A percentile compares a stretch with the other conserved stretches of the same genome.
Evolutionary conservation across 768 basidiomycete species (phyloP).

Genomic region (Piloderma croceum): DNA sequence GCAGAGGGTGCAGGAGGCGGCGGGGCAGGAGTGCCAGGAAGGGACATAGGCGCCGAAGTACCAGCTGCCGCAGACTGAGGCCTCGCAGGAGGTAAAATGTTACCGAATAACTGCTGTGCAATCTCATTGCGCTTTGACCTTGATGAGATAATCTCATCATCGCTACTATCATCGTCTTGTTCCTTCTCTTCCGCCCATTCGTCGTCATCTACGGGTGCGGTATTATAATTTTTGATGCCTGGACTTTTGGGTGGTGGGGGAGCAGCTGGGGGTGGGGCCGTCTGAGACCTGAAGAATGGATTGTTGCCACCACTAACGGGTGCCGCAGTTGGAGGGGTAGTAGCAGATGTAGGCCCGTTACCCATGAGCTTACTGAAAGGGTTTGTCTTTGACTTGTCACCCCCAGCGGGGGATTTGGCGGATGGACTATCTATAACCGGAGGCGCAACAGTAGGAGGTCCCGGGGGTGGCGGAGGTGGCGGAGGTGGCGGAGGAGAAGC

Average conservation of each 20-base stretch:
- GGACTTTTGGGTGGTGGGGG: conserved; percentile 47
- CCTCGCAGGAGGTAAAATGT: conserved; percentile 51
- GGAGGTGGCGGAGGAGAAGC: conserved; percentile 21
- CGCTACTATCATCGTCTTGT: conserved; percentile 62
- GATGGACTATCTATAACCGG: conserved; percentile 16
- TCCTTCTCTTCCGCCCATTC: conserved; percentile 88
- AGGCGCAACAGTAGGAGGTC: conserved; percentile 20
- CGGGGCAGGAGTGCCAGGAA: conserved; percentile 32
- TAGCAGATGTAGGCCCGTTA: conserved; percentile 33
- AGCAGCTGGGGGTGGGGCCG: conserved; percentile 31
- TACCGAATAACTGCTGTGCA: conserved; percentile 76
- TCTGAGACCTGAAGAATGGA: conserved; percentile 64
- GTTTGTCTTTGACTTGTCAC: conserved; percentile 65
- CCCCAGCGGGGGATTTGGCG: no score
- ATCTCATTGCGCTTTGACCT: conserved; percentile 63
- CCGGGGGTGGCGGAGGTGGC: conserved; percentile 23
- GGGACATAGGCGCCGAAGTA: conserved; percentile 31
- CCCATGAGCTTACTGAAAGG: conserved; percentile 72
- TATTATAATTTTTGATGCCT: conserved; percentile 54
- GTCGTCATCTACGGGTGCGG: conserved; percentile 58
- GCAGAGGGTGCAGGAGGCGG: conserved; percentile 30
- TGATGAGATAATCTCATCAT: conserved; percentile 70
- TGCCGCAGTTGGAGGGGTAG: conserved; percentile 29
- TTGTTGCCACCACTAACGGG: conserved; percentile 49
- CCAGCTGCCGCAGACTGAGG: conserved; percentile 47